Evolutionary conservation across 2,329 filamentous ascomycete genomes (phyloP).

Genomic region (Exophiala alcalophila): DNA sequence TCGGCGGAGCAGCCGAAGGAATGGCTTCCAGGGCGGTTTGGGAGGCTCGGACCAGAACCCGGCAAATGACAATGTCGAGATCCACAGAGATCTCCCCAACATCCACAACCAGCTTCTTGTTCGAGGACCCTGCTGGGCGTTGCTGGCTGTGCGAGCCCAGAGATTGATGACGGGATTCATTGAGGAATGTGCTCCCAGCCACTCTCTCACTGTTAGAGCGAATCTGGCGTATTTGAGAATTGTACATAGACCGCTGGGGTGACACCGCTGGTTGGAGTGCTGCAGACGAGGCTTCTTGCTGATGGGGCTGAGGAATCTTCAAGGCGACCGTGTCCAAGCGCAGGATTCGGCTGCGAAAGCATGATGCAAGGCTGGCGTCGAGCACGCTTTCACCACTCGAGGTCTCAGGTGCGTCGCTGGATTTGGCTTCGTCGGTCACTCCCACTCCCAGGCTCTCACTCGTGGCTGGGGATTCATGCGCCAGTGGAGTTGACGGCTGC

Average conservation of each 20-base stretch:
- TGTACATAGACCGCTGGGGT: slow-evolving; percentile 1
- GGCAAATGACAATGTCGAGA: slow-evolving; percentile 23
- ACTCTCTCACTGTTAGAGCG: slow-evolving; percentile 5
- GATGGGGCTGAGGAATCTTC: slow-evolving; percentile 14
- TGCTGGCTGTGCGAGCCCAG: neutral
- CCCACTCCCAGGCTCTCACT: neutral
- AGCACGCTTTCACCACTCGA: slow-evolving; percentile 21
- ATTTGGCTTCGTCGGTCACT: neutral
- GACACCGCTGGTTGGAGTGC: neutral
- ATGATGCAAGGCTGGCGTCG: slow-evolving; percentile 18
- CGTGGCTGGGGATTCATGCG: neutral
- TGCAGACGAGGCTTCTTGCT: slow-evolving; percentile 1
- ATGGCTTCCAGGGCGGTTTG: slow-evolving; percentile 16
- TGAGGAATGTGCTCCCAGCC: slow-evolving; percentile 18
- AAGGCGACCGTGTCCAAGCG: slow-evolving; percentile 10
- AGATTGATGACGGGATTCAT: slow-evolving; percentile 11
- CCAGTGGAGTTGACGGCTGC: neutral
- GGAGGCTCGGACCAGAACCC: slow-evolving; percentile 18
- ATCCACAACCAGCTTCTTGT: slow-evolving; percentile 8
- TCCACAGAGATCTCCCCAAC: slow-evolving; percentile 22
- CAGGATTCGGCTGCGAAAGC: slow-evolving; percentile 21
- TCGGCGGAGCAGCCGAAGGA: slow-evolving; percentile 2
- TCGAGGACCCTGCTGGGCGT: slow-evolving; percentile 1
- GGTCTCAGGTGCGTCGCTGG: slow-evolving; percentile 6
- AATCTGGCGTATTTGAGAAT: slow-evolving; percentile 4